Conservation (phyloP, 257 asterid genomes). For the Primulina tabacum region DNA sequence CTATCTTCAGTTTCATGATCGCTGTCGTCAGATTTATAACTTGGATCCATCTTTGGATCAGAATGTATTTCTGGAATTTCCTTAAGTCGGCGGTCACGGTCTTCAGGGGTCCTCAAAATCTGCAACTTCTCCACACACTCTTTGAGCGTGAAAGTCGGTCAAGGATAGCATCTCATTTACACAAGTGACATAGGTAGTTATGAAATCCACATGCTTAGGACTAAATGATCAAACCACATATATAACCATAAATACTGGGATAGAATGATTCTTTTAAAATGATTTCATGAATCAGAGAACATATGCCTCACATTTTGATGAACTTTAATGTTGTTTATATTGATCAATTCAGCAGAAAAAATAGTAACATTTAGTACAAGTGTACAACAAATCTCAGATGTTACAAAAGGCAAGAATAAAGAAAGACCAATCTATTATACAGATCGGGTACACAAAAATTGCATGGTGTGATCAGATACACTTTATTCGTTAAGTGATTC, state of each 20-base stretch:
- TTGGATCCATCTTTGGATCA: conserved; percentile 96
- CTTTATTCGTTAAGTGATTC: not conserved
- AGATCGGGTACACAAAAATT: too few relatives aligned
- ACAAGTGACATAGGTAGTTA: not conserved
- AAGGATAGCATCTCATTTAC: conserved; percentile 39
- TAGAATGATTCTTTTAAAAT: not conserved
- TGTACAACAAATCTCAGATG: too few relatives aligned
- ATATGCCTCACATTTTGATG: not conserved
- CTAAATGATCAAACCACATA: conserved; percentile 6
- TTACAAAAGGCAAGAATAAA: too few relatives aligned
- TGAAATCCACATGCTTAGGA: not conserved
- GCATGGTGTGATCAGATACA: too few relatives aligned
- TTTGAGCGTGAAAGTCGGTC: conserved; percentile 75
- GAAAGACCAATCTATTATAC: too few relatives aligned
- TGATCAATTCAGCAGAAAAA: not conserved
- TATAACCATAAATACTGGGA: conserved; percentile 14
- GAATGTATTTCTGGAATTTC: conserved; percentile 82
- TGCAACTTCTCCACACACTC: conserved; percentile 95
- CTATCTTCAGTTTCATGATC: conserved; percentile 68
- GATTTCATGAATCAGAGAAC: not conserved
- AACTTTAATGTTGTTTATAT: not conserved
- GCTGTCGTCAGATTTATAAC: conserved; percentile 73
- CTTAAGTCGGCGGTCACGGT: conserved; percentile 81
- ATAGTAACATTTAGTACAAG: not conserved
- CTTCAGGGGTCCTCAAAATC: conserved; percentile 89